These are phyloP conservation scores for Acanthamoeba polyphaga DNA, from an alignment of 208 protist genomes.

Conservation along the genomic window DNA sequence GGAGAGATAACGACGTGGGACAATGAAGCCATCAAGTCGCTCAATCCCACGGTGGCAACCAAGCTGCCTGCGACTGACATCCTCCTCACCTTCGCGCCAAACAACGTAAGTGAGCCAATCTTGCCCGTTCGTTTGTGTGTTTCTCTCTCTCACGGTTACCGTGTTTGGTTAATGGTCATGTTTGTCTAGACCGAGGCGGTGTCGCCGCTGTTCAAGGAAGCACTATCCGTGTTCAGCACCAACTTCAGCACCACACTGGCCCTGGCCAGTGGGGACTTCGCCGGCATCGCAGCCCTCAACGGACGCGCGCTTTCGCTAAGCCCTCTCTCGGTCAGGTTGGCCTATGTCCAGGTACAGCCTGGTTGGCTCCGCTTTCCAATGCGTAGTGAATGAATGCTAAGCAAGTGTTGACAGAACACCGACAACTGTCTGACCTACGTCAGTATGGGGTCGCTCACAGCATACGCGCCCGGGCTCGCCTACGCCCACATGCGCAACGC, in stretches of 20 bases:
- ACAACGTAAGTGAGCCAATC: not conserved
- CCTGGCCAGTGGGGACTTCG: not conserved
- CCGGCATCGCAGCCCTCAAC: not conserved
- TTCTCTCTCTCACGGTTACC: too few relatives aligned
- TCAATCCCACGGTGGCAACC: not conserved
- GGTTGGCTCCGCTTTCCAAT: not conserved
- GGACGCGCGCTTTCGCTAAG: too few relatives aligned
- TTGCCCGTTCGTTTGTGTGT: too few relatives aligned
- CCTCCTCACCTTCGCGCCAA: not conserved
- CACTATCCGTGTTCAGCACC: not conserved
- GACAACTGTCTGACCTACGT: conserved; percentile 35
- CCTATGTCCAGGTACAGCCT: too few relatives aligned
- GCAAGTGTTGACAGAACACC: not conserved
- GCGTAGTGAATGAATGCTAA: not conserved
- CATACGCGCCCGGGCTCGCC: not conserved
- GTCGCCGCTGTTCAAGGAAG: not conserved
- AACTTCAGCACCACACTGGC: not conserved
- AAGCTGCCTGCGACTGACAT: not conserved
- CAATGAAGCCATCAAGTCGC: not conserved
- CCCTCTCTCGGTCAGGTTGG: too few relatives aligned
- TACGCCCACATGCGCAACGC: not conserved
- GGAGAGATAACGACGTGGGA: conserved; percentile 11
- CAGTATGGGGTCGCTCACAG: not conserved
- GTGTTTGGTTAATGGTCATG: too few relatives aligned
- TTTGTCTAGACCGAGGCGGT: not conserved